phyloP scores from a whole-genome alignment of 345 rosid genomes.

The Linum trigynum region DNA sequence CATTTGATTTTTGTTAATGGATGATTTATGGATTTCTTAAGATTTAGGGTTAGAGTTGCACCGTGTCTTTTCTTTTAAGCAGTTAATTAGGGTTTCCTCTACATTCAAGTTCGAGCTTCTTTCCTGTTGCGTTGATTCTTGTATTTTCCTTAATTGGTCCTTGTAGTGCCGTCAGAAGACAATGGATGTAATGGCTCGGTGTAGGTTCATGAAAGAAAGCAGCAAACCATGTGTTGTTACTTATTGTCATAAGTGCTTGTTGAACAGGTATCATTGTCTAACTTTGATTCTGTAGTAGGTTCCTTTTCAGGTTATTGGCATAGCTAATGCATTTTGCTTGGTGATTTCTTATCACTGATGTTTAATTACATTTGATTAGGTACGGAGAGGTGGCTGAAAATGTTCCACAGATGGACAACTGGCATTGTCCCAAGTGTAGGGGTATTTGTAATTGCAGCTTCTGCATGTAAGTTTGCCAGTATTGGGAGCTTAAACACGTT shows the following conservation, averaged over 20 bases:
- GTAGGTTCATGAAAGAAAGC: conserved; percentile 33
- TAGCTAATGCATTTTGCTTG: background rate
- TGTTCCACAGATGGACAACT: conserved; percentile 32
- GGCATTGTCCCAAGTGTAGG: conserved; percentile 79
- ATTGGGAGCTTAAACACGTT: background rate
- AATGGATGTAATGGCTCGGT: conserved; percentile 36
- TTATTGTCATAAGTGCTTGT: conserved; percentile 60
- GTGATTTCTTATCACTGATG: background rate
- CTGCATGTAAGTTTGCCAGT: conserved; percentile 50
- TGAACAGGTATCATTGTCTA: conserved; percentile 43
- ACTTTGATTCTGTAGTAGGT: background rate
- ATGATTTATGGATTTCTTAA: background rate
- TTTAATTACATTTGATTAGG: conserved; percentile 28
- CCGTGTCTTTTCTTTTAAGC: background rate
- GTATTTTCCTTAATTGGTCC: conserved; percentile 9
- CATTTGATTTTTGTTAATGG: background rate
- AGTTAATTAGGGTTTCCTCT: background rate
- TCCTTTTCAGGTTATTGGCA: background rate
- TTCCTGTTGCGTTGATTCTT: conserved; percentile 5
- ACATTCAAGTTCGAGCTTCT: background rate
- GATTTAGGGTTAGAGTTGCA: background rate
- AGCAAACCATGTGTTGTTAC: conserved; percentile 37
- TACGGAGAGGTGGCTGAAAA: conserved; percentile 64
- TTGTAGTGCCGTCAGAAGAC: conserved; percentile 80
- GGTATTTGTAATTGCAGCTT: conserved; percentile 77